phyloP scores from a whole-genome alignment of 129 eudicot genomes.

The Artemisia annua region DNA sequence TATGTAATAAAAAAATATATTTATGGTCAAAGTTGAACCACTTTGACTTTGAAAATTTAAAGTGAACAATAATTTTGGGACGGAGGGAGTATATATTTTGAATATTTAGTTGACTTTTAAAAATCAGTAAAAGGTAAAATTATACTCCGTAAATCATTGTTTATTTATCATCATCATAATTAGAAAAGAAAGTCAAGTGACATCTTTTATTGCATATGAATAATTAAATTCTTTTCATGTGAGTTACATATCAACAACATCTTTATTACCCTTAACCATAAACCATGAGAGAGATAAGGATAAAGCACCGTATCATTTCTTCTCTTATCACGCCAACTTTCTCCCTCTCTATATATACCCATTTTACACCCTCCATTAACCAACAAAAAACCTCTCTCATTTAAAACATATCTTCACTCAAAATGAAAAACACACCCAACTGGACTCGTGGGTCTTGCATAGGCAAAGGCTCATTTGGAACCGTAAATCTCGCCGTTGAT shows the following conservation, averaged over 20 bases:
- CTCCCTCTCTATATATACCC: slow-evolving; percentile 33
- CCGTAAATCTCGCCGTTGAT: slow-evolving; percentile 52
- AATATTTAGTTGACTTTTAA: no score
- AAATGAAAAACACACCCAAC: slow-evolving; percentile 24
- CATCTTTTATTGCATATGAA: no score
- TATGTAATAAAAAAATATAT: no score
- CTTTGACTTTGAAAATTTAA: no score
- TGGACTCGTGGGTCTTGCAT: slow-evolving; percentile 55
- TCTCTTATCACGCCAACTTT: slow-evolving; percentile 43
- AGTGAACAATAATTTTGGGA: no score
- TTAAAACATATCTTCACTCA: slow-evolving; percentile 19
- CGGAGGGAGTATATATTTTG: no score
- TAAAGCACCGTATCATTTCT: slow-evolving; percentile 46
- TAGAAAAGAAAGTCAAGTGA: no score
- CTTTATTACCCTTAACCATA: slow-evolving; percentile 9
- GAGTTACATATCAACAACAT: not conserved
- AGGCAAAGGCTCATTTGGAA: slow-evolving; percentile 70
- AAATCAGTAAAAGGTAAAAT: no score
- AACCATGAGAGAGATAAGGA: slow-evolving; percentile 30
- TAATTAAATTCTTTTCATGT: no score
- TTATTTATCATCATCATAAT: no score
- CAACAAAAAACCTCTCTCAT: slow-evolving; percentile 29
- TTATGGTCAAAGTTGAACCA: no score
- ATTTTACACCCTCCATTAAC: not conserved
- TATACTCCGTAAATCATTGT: no score